A percentile compares a stretch with the other conserved stretches of the same genome.
Evolutionary conservation across 495 filamentous ascomycete species (phyloP).

Genomic region (Podospora tetraspora): DNA sequence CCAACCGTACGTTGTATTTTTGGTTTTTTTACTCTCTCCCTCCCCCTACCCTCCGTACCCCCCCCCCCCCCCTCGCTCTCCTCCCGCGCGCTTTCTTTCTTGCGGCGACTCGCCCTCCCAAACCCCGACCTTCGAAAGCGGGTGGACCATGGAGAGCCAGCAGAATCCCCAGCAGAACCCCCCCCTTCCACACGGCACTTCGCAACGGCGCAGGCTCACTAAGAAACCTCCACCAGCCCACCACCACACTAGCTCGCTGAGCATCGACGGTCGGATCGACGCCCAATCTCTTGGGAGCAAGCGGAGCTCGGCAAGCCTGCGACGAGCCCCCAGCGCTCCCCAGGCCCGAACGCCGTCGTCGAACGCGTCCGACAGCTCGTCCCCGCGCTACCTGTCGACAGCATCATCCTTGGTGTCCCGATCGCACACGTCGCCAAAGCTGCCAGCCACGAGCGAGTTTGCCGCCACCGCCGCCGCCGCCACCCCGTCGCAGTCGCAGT

Average conservation of each 20-base stretch:
- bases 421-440: slow-evolving; percentile 33
- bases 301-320: slow-evolving; percentile 53
- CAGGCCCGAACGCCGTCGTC: slow-evolving; percentile 33
- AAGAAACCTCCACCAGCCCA: slow-evolving; percentile 49
- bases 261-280: slow-evolving; percentile 46
- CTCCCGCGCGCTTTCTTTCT: not conserved
- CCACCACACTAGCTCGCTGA: slow-evolving; percentile 35
- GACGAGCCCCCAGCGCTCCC: slow-evolving; percentile 67
- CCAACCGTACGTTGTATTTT: slow-evolving; percentile 15
- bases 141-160: slow-evolving; percentile 37
- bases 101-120: not conserved
- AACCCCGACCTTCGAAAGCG: not conserved
- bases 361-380: slow-evolving; percentile 41
- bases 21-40: slow-evolving; percentile 15
- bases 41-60: not conserved
- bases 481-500: not conserved
- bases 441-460: slow-evolving; percentile 32
- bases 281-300: slow-evolving; percentile 49
- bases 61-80: not conserved
- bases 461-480: slow-evolving; percentile 10
- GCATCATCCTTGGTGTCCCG: slow-evolving; percentile 23
- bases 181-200: slow-evolving; percentile 30
- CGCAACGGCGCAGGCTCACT: slow-evolving; percentile 48
- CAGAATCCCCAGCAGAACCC: slow-evolving; percentile 8
- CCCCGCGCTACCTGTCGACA: slow-evolving; percentile 35